Base-by-base conservation (phyloP, 768 basidiomycete species). In the Amanita inopinata region DNA sequence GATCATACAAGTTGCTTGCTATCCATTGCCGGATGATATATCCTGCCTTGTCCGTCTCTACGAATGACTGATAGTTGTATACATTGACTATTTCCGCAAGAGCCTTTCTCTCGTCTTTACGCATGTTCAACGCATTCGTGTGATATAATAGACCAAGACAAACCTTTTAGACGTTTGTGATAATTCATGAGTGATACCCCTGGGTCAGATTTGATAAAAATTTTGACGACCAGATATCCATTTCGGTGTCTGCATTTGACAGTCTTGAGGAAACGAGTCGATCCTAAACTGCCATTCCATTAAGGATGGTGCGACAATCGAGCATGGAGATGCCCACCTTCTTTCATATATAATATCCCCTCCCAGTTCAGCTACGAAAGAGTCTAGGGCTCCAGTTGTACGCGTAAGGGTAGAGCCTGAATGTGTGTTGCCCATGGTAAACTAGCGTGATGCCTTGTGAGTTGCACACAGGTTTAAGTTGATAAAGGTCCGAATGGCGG, bases 11-110 rank as follows among this genome's bases (percentile, higher is more conserved):
- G 55, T 84, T 97, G 53, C 86, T 92, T 4, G 89, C 85, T 15
- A 90, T 69, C 89, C 90, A 99, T 59, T 98, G 94, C 15, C 94
- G 72, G 41, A 98, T 78, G 22, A 97, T 76, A 61, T 93, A 98
- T 0, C 91, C 96, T 5, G 93, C 96, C 57, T 86, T 88, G 52
- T 97, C 96, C 0, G 92, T 96, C 63, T 98, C 96, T 3, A 90
- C 76, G 44, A 93, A 89, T 0, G 78, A 69, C 50, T 93, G 89
- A 56, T 92, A 93, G 46, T 78, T 80, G 60, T 92, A 87, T 7
- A 93, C 74, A 60, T 97, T 96, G 2, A 84, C 72, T 27, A 96
- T 79, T 58, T 93, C 92, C 2, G 68, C 61, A 27, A 99, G 65
- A 0, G 83, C 73, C 47, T 97, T 92, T 47, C 87, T 73, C 56